Evolutionary conservation across 495 filamentous ascomycete species (phyloP).

Genomic region (Evernia prunastri): DNA sequence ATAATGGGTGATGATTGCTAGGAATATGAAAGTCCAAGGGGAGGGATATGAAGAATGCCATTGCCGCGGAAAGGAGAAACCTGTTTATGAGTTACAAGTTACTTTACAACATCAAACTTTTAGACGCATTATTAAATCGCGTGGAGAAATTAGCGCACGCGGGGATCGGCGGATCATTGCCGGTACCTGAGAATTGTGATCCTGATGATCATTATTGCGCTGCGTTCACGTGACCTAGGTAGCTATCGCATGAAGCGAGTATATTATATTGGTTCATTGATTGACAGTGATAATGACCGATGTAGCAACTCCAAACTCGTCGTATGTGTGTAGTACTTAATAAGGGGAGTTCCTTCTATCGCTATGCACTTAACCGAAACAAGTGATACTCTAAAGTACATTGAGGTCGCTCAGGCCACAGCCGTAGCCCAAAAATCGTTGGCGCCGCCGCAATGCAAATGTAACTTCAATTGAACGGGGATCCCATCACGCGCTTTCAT

Average conservation of each 20-base stretch:
- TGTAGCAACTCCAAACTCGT: no score
- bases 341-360: not conserved
- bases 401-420: no score
- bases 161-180: not conserved
- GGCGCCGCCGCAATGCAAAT: constrained; percentile 11
- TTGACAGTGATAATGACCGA: no score
- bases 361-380: not conserved
- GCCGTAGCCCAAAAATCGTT: not conserved
- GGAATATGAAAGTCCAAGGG: not conserved
- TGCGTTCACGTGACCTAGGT: no score
- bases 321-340: no score
- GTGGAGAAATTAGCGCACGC: constrained; percentile 7
- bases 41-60: not conserved
- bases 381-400: no score
- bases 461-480: not conserved
- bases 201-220: no score
- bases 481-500: constrained; percentile 5
- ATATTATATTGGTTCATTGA: no score
- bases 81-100: constrained; percentile 3
- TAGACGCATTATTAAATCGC: not conserved
- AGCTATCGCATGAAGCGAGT: no score
- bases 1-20: constrained; percentile 8
- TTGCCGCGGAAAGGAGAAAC: not conserved
- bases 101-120: no score
- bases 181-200: constrained; percentile 11